Percentiles rank a stretch among this genome's conserved stretches.
Evolutionary conservation across 768 basidiomycete genomes (phyloP).

Genomic region (Floccularia luteovirens): DNA sequence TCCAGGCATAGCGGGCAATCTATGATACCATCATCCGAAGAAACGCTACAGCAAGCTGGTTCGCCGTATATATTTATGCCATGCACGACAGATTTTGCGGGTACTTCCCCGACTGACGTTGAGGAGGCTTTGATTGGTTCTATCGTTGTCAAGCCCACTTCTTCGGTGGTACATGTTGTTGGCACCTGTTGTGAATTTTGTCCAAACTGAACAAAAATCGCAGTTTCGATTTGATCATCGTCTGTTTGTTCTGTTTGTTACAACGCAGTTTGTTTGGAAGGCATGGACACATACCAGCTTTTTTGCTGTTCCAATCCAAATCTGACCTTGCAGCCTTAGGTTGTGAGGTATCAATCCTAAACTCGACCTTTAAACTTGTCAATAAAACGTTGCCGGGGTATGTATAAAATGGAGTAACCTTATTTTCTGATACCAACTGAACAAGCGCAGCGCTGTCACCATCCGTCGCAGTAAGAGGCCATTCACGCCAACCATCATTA

Average conservation of each 20-base stretch:
- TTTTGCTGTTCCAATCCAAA: slow-evolving; percentile 85
- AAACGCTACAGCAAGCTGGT: slow-evolving; percentile 48
- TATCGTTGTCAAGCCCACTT: background rate
- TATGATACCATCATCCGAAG: slow-evolving; percentile 23
- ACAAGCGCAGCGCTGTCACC: slow-evolving; percentile 75
- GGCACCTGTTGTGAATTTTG: slow-evolving; percentile 1
- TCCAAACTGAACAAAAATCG: slow-evolving; percentile 41
- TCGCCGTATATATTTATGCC: slow-evolving; percentile 32
- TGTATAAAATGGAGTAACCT: slow-evolving; percentile 28
- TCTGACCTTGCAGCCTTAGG: slow-evolving; percentile 45
- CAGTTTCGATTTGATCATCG: slow-evolving; percentile 79
- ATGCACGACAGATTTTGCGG: slow-evolving; percentile 23
- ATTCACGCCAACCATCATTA: slow-evolving; percentile 57
- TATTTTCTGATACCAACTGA: slow-evolving; percentile 76
- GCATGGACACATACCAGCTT: slow-evolving; percentile 49
- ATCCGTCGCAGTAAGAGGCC: slow-evolving; percentile 74
- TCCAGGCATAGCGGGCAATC: slow-evolving; percentile 40
- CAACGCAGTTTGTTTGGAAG: background rate
- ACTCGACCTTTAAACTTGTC: slow-evolving; percentile 50
- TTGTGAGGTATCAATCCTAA: slow-evolving; percentile 60
- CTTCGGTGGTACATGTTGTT: background rate
- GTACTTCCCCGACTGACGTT: slow-evolving; percentile 9
- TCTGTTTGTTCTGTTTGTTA: slow-evolving; percentile 30
- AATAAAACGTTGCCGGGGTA: background rate
- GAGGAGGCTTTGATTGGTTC: background rate